phyloP scores from a whole-genome alignment of 2,329 filamentous ascomycete genomes.

The Sordariomycetes sp. region DNA sequence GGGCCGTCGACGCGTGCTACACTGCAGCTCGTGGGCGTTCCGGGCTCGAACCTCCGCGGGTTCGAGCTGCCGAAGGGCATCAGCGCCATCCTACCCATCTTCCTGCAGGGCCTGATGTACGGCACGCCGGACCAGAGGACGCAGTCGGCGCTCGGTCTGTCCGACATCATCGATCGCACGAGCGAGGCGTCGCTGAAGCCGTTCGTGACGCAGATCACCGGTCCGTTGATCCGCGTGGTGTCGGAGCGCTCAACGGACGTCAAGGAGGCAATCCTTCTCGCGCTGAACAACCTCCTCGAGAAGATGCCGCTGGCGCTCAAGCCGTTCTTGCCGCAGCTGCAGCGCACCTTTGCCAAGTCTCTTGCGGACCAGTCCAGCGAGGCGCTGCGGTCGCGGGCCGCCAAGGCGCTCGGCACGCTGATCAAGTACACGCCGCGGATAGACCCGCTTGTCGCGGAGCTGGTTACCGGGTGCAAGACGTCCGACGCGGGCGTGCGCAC shows the following conservation, averaged over 20 bases:
- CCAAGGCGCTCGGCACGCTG: slow-evolving; percentile 84
- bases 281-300: slow-evolving; percentile 86
- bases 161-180: slow-evolving; percentile 88
- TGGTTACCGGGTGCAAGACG: slow-evolving; percentile 93
- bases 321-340: slow-evolving; percentile 91
- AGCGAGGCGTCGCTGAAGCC: slow-evolving; percentile 79
- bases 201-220: slow-evolving; percentile 95
- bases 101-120: slow-evolving; percentile 96
- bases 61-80: slow-evolving; percentile 94
- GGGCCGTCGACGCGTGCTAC: slow-evolving; percentile 78
- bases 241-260: slow-evolving; percentile 94
- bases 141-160: slow-evolving; percentile 83
- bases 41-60: slow-evolving; percentile 72
- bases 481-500: slow-evolving; percentile 75
- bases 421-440: slow-evolving; percentile 94
- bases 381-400: slow-evolving; percentile 71
- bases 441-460: slow-evolving; percentile 81
- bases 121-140: slow-evolving; percentile 85
- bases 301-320: slow-evolving; percentile 95
- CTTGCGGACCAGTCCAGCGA: slow-evolving; percentile 90
- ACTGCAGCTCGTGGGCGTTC: slow-evolving; percentile 75
- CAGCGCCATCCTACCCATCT: slow-evolving; percentile 89
- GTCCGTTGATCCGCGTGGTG: slow-evolving; percentile 92
- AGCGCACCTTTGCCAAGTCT: slow-evolving; percentile 93
- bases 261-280: slow-evolving; percentile 86